Conservation (phyloP, 2,329 filamentous ascomycete species). For the Fusarium bactridioides region DNA sequence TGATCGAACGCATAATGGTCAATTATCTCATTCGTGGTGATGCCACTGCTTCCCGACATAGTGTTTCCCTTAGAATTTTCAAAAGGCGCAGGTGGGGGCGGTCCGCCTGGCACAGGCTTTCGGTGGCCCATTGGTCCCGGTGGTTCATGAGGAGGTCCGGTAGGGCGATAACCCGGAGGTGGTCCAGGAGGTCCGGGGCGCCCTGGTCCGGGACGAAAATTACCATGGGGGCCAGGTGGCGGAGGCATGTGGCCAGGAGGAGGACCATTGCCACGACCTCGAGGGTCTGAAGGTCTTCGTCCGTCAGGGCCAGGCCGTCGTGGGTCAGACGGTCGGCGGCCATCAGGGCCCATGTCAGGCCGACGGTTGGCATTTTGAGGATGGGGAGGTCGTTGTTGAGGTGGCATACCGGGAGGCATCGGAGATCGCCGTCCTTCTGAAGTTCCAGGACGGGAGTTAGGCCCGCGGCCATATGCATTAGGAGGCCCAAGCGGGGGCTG, state of each 20-base stretch:
- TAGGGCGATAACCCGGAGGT: conserved; percentile 39
- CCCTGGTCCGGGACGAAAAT: conserved; percentile 34
- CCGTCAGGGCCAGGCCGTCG: conserved; percentile 30
- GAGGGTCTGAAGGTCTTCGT: conserved; percentile 27
- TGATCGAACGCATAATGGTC: conserved; percentile 49
- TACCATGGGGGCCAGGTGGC: conserved; percentile 26
- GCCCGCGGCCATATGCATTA: conserved; percentile 45
- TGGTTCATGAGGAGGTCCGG: conserved; percentile 32
- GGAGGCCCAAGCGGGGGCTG: conserved; percentile 46
- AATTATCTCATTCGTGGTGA: conserved; percentile 50
- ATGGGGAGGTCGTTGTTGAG: conserved; percentile 40
- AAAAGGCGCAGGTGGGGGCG: conserved; percentile 24
- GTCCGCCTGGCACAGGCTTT: conserved; percentile 43
- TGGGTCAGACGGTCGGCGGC: conserved; percentile 25
- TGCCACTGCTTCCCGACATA: conserved; percentile 40
- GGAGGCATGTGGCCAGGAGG: conserved; percentile 32
- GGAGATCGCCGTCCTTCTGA: conserved; percentile 45
- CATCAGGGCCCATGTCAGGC: conserved; percentile 38
- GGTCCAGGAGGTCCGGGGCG: conserved; percentile 39
- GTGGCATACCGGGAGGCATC: conserved; percentile 42
- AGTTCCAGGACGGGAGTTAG: conserved; percentile 44
- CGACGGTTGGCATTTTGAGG: conserved; percentile 42
- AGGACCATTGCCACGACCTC: conserved; percentile 31
- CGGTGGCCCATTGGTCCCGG: conserved; percentile 37
- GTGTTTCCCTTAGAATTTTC: conserved; percentile 33